Percentiles rank a stretch among this genome's conserved stretches.
Evolutionary conservation across 768 basidiomycete genomes (phyloP).

Genomic region (Tephrocybe rancida): DNA sequence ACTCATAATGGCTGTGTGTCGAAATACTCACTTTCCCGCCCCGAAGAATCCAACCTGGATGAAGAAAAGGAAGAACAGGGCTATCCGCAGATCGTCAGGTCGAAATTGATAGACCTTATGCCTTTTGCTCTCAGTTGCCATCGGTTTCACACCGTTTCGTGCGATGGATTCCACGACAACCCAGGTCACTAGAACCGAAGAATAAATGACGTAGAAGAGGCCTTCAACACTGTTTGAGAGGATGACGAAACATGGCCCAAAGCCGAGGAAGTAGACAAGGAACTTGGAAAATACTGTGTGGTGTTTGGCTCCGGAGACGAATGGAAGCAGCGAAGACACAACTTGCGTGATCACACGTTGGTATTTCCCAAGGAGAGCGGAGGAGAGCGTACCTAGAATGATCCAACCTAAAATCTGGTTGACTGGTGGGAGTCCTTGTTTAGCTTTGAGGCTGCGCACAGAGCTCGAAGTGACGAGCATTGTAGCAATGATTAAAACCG

Average conservation of each 20-base stretch:
- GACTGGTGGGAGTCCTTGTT: conserved; percentile 59
- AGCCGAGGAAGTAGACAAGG: conserved; percentile 66
- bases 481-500: conserved; percentile 41
- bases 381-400: conserved; percentile 48
- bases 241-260: conserved; percentile 75
- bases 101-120: conserved; percentile 44
- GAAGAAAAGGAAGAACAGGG: conserved; percentile 83
- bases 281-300: conserved; percentile 51
- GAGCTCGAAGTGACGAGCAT: conserved; percentile 63
- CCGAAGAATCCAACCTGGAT: conserved; percentile 89
- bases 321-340: conserved; percentile 53
- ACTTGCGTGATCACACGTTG: conserved; percentile 32
- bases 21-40: conserved; percentile 68
- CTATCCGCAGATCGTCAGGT: conserved; percentile 69
- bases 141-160: conserved; percentile 13
- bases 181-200: conserved; percentile 66
- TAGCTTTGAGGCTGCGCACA: conserved; percentile 60
- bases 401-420: conserved; percentile 71
- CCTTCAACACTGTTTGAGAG: conserved; percentile 84
- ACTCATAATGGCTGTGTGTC: not conserved
- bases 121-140: conserved; percentile 6
- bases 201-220: conserved; percentile 76
- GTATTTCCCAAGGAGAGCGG: not conserved
- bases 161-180: conserved; percentile 55
- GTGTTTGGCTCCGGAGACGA: conserved; percentile 36